A percentile compares a stretch with the other conserved stretches of the same genome.
phyloP scores from a whole-genome alignment of 805 yeast genomes.

The Wickerhamomyces sydowiorum region DNA sequence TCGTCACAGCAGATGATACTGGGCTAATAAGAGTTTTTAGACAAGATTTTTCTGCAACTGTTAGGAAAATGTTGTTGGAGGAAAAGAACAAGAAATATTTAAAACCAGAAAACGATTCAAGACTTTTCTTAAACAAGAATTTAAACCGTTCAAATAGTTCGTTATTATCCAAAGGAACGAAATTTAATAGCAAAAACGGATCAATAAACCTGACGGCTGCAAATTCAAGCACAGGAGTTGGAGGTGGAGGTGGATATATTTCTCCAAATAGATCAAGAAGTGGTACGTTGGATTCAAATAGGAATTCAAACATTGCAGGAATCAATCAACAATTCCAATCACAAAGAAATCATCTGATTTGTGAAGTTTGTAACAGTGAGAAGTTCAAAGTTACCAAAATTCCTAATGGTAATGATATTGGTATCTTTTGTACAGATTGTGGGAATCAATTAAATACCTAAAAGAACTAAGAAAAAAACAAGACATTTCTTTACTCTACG shows the following conservation, averaged over 20 bases:
- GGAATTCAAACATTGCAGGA: conserved; percentile 1
- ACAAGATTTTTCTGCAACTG: conserved; percentile 61
- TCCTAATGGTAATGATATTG: conserved; percentile 3
- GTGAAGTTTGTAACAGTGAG: conserved; percentile 23
- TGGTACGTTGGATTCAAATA: conserved; percentile 13
- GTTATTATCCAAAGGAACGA: conserved; percentile 11
- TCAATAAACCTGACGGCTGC: not conserved
- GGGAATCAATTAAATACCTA: conserved; percentile 19
- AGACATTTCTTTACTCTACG: too few species aligned
- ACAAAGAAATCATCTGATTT: conserved; percentile 3
- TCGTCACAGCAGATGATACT: conserved; percentile 69
- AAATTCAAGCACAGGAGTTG: too few species aligned
- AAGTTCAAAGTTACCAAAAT: conserved; percentile 16
- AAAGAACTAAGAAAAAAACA: not conserved
- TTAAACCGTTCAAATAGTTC: conserved; percentile 14
- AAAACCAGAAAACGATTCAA: not conserved
- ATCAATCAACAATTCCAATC: not conserved
- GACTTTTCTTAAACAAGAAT: conserved; percentile 7
- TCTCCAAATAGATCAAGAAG: conserved; percentile 10
- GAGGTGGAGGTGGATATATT: too few species aligned
- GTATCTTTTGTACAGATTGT: conserved; percentile 22
- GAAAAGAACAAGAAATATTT: conserved; percentile 9
- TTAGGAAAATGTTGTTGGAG: conserved; percentile 31
- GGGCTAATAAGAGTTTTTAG: conserved; percentile 77
- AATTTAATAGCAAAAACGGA: conserved; percentile 3